Conservation (phyloP, 108 stramenopile species). For the Licmophora abbreviata region DNA sequence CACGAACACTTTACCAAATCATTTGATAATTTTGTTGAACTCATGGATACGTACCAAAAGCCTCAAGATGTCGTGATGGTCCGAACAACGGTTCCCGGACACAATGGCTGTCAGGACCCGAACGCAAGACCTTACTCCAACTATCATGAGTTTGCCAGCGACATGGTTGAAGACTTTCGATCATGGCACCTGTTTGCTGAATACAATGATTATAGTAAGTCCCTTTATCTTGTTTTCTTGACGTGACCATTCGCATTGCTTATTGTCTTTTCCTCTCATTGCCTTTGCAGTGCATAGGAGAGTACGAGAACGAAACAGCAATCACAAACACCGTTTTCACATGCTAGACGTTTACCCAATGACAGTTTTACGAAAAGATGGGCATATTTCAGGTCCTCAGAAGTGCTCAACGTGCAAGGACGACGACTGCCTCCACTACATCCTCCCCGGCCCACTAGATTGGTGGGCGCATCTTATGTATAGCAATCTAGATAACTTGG, state of each 20-base stretch:
- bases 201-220: too few relatives aligned
- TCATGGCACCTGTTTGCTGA: background rate
- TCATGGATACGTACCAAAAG: background rate
- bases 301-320: background rate
- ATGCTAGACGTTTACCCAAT: conserved; percentile 11
- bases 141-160: background rate
- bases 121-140: background rate
- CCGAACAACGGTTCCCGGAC: conserved; percentile 9
- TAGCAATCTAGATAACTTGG: conserved; percentile 2
- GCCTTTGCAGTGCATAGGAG: too few relatives aligned
- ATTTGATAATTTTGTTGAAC: conserved; percentile 6
- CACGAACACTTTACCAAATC: background rate
- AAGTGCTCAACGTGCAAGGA: conserved; percentile 7
- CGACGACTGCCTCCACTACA: conserved; percentile 7
- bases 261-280: too few relatives aligned
- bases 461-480: conserved; percentile 13
- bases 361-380: conserved; percentile 9
- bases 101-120: conserved; percentile 1
- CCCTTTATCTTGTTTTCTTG: too few relatives aligned
- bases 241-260: too few relatives aligned
- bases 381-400: conserved; percentile 7
- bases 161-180: background rate
- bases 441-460: conserved; percentile 11
- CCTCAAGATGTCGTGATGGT: conserved; percentile 7
- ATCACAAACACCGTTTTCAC: background rate